Conservation (phyloP, 306 rosid species). For the Calophaca sinica region DNA sequence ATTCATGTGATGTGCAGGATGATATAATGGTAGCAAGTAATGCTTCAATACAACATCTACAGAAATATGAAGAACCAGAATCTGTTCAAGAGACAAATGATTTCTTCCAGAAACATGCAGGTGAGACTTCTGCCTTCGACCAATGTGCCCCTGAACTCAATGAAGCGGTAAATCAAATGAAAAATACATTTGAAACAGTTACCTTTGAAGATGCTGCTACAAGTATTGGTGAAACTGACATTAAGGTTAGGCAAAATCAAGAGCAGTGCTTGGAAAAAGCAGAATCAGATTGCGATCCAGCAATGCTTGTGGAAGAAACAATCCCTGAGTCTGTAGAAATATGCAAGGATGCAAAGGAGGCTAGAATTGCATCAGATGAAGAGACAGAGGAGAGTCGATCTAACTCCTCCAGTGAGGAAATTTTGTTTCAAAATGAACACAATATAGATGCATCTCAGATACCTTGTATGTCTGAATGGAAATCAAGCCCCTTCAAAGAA, state of each 20-base stretch:
- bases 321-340: conserved; percentile 48
- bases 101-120: conserved; percentile 47
- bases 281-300: conserved; percentile 48
- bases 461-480: conserved; percentile 53
- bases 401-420: conserved; percentile 54
- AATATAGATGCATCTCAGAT: conserved; percentile 47
- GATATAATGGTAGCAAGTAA: conserved; percentile 41
- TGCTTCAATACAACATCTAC: conserved; percentile 50
- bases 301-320: conserved; percentile 55
- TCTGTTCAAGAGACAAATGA: conserved; percentile 47
- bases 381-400: conserved; percentile 52
- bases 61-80: conserved; percentile 45
- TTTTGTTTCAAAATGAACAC: conserved; percentile 38
- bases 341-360: conserved; percentile 47
- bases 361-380: conserved; percentile 50
- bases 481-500: conserved; percentile 43
- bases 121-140: conserved; percentile 51
- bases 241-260: conserved; percentile 51
- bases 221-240: conserved; percentile 43
- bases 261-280: conserved; percentile 48
- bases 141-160: conserved; percentile 46
- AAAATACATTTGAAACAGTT: conserved; percentile 42
- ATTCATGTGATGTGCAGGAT: conserved; percentile 48
- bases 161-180: conserved; percentile 49
- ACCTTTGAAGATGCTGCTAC: conserved; percentile 42